Base-by-base conservation (phyloP, 139 green algal species). In the Micractinium sp. region DNA sequence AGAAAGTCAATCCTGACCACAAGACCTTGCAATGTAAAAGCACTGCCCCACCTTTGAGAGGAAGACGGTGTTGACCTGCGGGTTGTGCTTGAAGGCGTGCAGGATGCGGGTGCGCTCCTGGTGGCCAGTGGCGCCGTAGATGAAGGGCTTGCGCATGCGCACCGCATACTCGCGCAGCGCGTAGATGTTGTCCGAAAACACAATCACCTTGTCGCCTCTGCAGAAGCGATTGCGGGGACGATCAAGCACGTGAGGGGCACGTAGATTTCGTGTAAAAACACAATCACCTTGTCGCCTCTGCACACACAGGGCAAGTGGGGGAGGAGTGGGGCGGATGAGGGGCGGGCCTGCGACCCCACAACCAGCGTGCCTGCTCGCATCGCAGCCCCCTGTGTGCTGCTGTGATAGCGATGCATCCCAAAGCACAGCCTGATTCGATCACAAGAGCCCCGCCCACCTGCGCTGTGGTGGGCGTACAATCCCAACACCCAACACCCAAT, bases 181-280 rank as follows among this genome's bases (percentile, higher is more conserved):
- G 89, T 98, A 99, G 86, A 99, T 97, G 93, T 99, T 99, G 94
- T 99, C 98, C 69, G 90, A 96, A 93, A 99, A 99, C 20, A 99
- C 98, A 82, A 99, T 99, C 84, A 98, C 94, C 93, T 99, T 97
- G 88, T 95, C 89, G n/a, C 92, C 95, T 25, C 88, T 94, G 87
- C 81, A 92, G 47, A 41, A 5, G 0, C 9, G 2, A 25, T 12
- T 27, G 69, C 5, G 22, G 33, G 27, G 25, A 4, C 29, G 15
- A 18, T 60, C 33, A 20, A 1, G 56, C 16, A 60, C 35, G 19
- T 41, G 56, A 53, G 47, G 27, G 16, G 79, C 23, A 18, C 29
- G 79, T 23, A 39, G 41, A 19, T 5, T 41, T 18, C 7, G 25
- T 35, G 67, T 33, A n/a, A 33, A 22, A 56, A 56, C 47, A 56